A percentile compares a stretch with the other conserved stretches of the same genome.
Evolutionary conservation across 2,329 filamentous ascomycete genomes (phyloP).

Genomic region (Peltaster fructicola): DNA sequence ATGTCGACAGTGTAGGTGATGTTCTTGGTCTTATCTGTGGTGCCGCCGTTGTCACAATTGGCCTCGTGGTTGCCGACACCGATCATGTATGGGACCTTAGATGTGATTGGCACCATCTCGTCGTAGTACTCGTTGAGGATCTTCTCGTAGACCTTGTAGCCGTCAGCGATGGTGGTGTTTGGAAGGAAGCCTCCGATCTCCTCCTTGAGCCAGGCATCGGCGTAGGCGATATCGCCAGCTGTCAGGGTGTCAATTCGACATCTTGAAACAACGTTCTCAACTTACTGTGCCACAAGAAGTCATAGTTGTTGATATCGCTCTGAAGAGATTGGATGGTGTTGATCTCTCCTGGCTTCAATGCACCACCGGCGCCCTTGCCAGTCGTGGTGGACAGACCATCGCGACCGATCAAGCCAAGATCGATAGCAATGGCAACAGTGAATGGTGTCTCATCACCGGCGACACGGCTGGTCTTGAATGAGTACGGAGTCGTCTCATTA

Average conservation of each 20-base stretch:
- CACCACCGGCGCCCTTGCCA: slow-evolving; percentile 32
- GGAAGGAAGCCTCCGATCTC: slow-evolving; percentile 21
- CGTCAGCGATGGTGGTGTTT: slow-evolving; percentile 22
- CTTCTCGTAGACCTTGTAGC: slow-evolving; percentile 34
- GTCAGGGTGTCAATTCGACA: slow-evolving; percentile 28
- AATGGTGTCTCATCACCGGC: slow-evolving; percentile 39
- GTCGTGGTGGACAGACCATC: slow-evolving; percentile 22
- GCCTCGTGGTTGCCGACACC: slow-evolving; percentile 35
- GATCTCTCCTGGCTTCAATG: slow-evolving; percentile 34
- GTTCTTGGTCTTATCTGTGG: slow-evolving; percentile 23
- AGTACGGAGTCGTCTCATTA: slow-evolving; percentile 17
- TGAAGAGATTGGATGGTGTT: slow-evolving; percentile 32
- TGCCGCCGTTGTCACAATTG: slow-evolving; percentile 24
- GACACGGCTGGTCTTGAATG: slow-evolving; percentile 35
- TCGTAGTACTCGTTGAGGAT: slow-evolving; percentile 41
- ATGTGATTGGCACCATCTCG: slow-evolving; percentile 29
- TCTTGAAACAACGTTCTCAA: slow-evolving; percentile 26
- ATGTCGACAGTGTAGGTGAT: slow-evolving; percentile 29
- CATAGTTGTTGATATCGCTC: slow-evolving; percentile 4
- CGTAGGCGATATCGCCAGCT: slow-evolving; percentile 39
- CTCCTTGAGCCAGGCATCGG: slow-evolving; percentile 38
- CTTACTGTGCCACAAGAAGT: slow-evolving; percentile 14
- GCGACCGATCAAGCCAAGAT: slow-evolving; percentile 21
- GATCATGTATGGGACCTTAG: slow-evolving; percentile 32
- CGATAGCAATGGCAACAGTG: slow-evolving; percentile 34